Evolutionary conservation across 768 basidiomycete genomes (phyloP).

Genomic region (Pulveroboletus sp.): DNA sequence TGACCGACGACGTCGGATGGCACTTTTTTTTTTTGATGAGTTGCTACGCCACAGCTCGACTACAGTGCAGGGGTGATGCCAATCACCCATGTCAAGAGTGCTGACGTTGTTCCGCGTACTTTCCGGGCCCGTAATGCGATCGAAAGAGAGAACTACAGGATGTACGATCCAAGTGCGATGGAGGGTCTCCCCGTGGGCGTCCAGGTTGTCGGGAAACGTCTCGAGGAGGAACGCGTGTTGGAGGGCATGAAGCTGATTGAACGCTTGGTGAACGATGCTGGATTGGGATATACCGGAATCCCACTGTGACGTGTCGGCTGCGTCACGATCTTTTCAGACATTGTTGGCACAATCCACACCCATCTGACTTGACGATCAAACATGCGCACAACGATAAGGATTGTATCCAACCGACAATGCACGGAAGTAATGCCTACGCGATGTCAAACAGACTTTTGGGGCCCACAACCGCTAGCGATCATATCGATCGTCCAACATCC

Average conservation of each 20-base stretch:
- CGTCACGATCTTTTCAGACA: no score
- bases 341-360: no score
- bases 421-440: no score
- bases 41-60: constrained; percentile 35
- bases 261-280: constrained; percentile 21
- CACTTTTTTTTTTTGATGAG: not conserved
- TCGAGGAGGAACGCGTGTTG: constrained; percentile 48
- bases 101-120: constrained; percentile 30
- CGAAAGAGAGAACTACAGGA: constrained; percentile 38
- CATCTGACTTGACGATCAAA: no score
- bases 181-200: constrained; percentile 45
- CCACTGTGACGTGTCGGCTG: no score
- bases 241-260: constrained; percentile 44
- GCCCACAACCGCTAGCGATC: no score
- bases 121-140: constrained; percentile 33
- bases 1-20: not conserved
- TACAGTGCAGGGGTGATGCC: constrained; percentile 46
- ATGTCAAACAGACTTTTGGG: no score
- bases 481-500: no score
- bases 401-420: no score
- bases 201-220: constrained; percentile 41
- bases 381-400: not conserved
- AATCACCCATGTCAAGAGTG: constrained; percentile 36
- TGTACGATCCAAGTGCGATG: constrained; percentile 42
- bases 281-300: constrained; percentile 25